Evolutionary conservation across 208 protist genomes (phyloP).

Genomic region (Acanthamoeba quina): DNA sequence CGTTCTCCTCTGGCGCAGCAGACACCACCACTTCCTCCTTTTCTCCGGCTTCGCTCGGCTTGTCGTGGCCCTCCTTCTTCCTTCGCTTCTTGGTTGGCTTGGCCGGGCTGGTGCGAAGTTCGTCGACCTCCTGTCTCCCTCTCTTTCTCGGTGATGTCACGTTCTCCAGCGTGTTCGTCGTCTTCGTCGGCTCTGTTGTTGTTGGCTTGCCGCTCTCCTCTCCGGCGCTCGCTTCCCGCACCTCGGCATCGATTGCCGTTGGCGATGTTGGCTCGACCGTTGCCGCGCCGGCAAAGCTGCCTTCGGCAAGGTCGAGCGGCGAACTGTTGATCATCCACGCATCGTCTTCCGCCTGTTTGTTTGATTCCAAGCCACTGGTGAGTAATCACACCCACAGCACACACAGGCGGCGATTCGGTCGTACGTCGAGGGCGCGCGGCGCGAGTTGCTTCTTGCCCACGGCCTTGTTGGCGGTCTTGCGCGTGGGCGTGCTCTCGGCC

Average conservation of each 20-base stretch:
- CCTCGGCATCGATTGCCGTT: too few species aligned
- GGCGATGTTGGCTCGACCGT: not conserved
- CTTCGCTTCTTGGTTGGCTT: not conserved
- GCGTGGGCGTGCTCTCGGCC: not conserved
- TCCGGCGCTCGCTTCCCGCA: not conserved
- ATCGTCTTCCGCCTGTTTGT: not conserved
- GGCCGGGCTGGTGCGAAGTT: not conserved
- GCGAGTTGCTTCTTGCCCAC: not conserved
- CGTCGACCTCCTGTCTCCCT: not conserved
- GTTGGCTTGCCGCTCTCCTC: not conserved
- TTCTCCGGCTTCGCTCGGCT: not conserved
- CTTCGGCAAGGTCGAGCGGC: not conserved
- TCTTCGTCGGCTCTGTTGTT: not conserved
- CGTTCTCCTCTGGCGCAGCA: too few species aligned
- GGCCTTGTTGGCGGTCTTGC: not conserved
- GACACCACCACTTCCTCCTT: not conserved
- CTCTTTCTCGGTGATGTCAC: not conserved
- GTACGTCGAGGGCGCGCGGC: slow-evolving; percentile 9
- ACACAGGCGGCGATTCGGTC: not conserved
- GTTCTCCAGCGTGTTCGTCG: not conserved
- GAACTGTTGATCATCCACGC: slow-evolving; percentile 18
- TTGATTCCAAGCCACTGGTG: not conserved
- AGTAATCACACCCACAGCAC: not conserved
- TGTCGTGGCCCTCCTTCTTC: not conserved
- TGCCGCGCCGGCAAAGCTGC: not conserved